phyloP scores from a whole-genome alignment of 2,329 filamentous ascomycete species.

The Clarireedia sp. region DNA sequence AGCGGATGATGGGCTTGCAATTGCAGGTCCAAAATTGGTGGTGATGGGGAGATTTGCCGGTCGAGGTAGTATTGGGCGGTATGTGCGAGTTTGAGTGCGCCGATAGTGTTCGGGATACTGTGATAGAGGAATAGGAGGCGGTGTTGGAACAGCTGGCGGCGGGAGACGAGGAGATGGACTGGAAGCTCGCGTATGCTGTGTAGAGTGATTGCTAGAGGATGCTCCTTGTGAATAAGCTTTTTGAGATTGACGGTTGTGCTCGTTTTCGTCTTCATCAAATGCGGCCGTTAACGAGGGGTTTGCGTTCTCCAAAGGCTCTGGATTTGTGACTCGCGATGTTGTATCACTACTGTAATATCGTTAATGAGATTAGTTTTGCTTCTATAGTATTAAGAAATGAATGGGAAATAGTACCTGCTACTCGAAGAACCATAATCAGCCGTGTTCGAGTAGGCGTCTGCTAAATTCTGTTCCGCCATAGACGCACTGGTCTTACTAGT shows the following conservation, averaged over 20 bases:
- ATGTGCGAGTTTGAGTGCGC: neutral
- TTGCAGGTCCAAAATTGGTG: too few relatives aligned
- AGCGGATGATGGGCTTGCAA: too few relatives aligned
- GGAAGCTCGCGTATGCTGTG: neutral
- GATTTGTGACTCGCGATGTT: neutral
- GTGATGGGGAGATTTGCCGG: neutral
- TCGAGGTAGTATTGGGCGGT: neutral
- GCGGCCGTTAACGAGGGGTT: neutral
- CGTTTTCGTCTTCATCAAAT: neutral
- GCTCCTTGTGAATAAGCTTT: neutral
- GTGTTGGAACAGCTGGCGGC: constrained; percentile 4
- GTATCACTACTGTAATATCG: neutral
- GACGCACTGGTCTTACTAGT: neutral
- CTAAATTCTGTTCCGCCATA: constrained; percentile 2
- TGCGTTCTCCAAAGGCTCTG: neutral
- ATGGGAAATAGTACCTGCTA: neutral
- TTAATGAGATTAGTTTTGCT: neutral
- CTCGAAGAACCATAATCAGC: neutral
- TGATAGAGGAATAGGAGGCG: neutral
- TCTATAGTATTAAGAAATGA: neutral
- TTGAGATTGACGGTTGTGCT: neutral
- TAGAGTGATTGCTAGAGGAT: neutral
- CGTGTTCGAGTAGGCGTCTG: neutral
- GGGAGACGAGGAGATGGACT: neutral
- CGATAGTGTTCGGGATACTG: neutral